phyloP scores from a whole-genome alignment of 441 rosid genomes.

The Syzygium malaccense region DNA sequence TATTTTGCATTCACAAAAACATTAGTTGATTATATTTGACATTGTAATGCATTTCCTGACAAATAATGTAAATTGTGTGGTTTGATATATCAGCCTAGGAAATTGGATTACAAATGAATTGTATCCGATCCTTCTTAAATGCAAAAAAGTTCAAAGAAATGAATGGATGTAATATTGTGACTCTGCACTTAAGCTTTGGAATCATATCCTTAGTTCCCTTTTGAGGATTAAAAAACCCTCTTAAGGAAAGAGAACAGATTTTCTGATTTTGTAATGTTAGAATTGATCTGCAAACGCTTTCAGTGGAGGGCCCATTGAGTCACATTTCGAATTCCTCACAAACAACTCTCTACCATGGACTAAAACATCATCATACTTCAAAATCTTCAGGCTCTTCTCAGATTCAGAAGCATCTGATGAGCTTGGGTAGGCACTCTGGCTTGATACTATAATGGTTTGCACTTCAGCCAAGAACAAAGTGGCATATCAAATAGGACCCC shows the following conservation, averaged over 20 bases:
- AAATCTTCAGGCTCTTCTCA: neutral
- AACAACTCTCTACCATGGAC: neutral
- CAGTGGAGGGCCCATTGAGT: neutral
- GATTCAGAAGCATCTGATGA: neutral
- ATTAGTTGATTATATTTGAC: neutral
- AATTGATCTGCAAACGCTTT: neutral
- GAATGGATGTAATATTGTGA: neutral
- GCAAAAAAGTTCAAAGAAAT: neutral
- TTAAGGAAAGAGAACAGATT: neutral
- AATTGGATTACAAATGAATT: neutral
- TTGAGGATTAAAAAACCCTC: neutral
- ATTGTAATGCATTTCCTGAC: neutral
- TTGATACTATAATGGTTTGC: neutral
- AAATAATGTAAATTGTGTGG: neutral
- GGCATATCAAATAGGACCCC: neutral
- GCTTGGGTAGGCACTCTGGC: neutral
- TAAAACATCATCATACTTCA: neutral
- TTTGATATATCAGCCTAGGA: neutral
- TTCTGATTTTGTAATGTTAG: neutral
- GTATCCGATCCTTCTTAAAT: neutral
- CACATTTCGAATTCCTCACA: neutral
- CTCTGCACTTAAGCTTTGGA: neutral
- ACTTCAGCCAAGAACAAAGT: neutral
- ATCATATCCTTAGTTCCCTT: neutral
- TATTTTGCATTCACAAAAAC: neutral